These are phyloP conservation scores for Penicillium italicum DNA, from an alignment of 2,329 filamentous ascomycete genomes.

Conservation along the genomic window DNA sequence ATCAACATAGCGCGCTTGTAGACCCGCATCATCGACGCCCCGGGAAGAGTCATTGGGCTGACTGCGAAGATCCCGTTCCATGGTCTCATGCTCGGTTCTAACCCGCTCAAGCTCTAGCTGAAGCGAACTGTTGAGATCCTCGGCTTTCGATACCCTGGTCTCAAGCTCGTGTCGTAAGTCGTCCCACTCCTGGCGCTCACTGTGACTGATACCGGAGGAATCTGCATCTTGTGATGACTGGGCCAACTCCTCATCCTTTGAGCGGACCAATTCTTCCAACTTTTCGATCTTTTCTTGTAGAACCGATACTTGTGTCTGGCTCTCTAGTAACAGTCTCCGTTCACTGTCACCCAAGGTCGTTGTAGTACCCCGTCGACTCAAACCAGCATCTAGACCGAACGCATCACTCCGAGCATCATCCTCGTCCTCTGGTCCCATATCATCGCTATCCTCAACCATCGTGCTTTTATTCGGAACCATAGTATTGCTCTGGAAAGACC, in stretches of 20 bases:
- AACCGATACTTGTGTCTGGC: conserved; percentile 70
- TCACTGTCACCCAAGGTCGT: conserved; percentile 56
- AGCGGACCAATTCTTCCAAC: conserved; percentile 65
- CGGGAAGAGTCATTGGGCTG: conserved; percentile 52
- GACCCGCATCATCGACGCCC: conserved; percentile 49
- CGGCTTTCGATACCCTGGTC: conserved; percentile 67
- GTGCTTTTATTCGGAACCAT: conserved; percentile 98
- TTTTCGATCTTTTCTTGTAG: conserved; percentile 69
- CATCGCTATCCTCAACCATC: conserved; percentile 93
- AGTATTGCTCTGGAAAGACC: conserved; percentile 90
- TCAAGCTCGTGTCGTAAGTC: conserved; percentile 66
- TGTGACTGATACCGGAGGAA: conserved; percentile 49
- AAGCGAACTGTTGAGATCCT: conserved; percentile 73
- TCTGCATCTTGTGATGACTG: conserved; percentile 55
- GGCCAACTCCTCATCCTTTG: conserved; percentile 68
- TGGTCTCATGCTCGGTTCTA: conserved; percentile 62
- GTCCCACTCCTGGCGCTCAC: conserved; percentile 67
- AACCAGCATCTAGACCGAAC: conserved; percentile 57
- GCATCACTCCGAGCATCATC: conserved; percentile 60
- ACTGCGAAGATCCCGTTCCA: conserved; percentile 60
- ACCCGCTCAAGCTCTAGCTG: conserved; percentile 74
- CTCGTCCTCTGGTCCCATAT: conserved; percentile 55
- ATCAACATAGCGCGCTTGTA: conserved; percentile 57
- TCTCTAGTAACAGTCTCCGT: conserved; percentile 71
- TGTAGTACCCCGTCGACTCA: conserved; percentile 48